Evolutionary conservation across 257 asterid species (phyloP).

Genomic region (Gentiana dahurica): DNA sequence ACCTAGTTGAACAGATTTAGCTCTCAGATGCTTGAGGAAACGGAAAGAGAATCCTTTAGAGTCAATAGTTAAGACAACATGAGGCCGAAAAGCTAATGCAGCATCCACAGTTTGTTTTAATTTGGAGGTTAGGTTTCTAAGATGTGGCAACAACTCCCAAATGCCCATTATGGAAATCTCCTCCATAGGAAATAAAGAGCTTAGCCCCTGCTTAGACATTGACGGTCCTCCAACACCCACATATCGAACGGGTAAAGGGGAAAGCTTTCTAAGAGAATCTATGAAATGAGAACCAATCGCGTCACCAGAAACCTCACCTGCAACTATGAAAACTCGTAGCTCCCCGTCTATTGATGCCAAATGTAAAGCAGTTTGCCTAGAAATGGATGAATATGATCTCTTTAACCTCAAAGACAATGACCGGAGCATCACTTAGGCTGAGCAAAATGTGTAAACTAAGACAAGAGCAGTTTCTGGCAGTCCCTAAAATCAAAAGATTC

Average conservation of each 20-base stretch:
- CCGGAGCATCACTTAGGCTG: no score
- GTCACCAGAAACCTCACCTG: constrained; percentile 99
- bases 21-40: constrained; percentile 73
- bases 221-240: constrained; percentile 83
- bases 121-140: constrained; percentile 58
- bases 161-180: constrained; percentile 91
- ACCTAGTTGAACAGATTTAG: constrained; percentile 36
- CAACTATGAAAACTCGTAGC: constrained; percentile 82
- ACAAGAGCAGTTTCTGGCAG: no score
- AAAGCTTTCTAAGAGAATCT: constrained; percentile 51
- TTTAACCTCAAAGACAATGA: constrained; percentile 3
- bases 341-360: constrained; percentile 74
- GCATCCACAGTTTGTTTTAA: constrained; percentile 60
- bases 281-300: constrained; percentile 71
- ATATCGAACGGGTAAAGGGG: constrained; percentile 66
- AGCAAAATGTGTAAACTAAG: no score
- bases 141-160: constrained; percentile 88
- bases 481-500: no score
- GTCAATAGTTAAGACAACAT: constrained; percentile 87
- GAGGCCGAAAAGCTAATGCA: constrained; percentile 68
- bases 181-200: constrained; percentile 71
- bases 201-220: constrained; percentile 72
- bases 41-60: constrained; percentile 90
- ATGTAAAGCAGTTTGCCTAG: constrained; percentile 30
- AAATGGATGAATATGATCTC: constrained; percentile 28